Percentiles rank a stretch among this genome's conserved stretches.
Evolutionary conservation across 2,329 filamentous ascomycete species (phyloP).

Genomic region (Hymenoscyphus scutula): DNA sequence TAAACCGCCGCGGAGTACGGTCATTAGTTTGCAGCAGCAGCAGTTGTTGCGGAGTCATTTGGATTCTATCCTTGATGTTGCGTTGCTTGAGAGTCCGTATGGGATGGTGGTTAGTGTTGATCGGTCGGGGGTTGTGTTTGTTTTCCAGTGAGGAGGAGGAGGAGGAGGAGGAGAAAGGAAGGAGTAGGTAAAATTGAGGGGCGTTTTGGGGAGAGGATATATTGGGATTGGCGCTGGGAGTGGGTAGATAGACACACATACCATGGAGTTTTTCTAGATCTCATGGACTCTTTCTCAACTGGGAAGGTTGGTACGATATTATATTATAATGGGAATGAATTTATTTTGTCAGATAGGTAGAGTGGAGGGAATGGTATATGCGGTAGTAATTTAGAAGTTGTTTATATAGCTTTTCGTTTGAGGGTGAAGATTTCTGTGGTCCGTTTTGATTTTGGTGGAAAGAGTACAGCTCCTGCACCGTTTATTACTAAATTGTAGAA

Average conservation of each 20-base stretch:
- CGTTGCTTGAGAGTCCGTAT: constrained; percentile 84
- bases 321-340: neutral
- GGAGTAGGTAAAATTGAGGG: neutral
- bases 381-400: neutral
- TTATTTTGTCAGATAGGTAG: neutral
- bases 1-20: constrained; percentile 68
- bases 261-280: neutral
- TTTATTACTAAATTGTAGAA: too few relatives aligned
- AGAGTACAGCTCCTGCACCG: too few relatives aligned
- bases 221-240: neutral
- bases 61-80: constrained; percentile 83
- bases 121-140: constrained; percentile 82
- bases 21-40: constrained; percentile 86
- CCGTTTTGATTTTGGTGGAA: too few relatives aligned
- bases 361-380: neutral
- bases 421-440: too few relatives aligned
- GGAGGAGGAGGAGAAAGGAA: neutral
- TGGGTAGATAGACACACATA: neutral
- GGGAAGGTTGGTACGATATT: neutral
- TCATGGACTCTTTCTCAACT: neutral
- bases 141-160: constrained; percentile 50
- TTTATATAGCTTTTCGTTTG: too few relatives aligned
- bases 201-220: constrained; percentile 1
- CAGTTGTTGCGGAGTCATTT: constrained; percentile 81
- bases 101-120: constrained; percentile 92